phyloP scores from a whole-genome alignment of 345 rosid species.

The Dimocarpus longan region DNA sequence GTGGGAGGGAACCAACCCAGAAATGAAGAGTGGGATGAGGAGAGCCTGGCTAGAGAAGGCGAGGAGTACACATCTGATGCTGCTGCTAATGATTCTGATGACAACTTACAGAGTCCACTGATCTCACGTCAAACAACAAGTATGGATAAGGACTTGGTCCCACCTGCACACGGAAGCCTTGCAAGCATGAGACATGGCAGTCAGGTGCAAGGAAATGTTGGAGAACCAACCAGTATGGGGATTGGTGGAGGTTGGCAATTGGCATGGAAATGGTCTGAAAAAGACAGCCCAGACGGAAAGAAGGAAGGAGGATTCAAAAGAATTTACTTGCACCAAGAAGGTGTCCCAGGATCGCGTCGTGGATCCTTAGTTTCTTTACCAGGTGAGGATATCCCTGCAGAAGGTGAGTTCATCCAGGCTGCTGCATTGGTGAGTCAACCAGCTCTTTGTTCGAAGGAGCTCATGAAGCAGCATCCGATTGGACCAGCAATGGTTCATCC shows the following conservation, averaged over 20 bases:
- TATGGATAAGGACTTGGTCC: constrained; percentile 64
- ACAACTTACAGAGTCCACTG: constrained; percentile 79
- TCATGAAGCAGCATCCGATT: constrained; percentile 52
- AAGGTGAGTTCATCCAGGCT: constrained; percentile 66
- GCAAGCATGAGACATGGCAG: constrained; percentile 64
- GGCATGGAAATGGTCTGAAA: constrained; percentile 95
- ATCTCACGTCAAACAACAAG: constrained; percentile 91
- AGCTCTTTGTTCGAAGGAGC: constrained; percentile 77
- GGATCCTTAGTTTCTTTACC: constrained; percentile 72
- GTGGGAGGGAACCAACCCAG: constrained; percentile 77
- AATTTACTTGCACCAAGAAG: constrained; percentile 81
- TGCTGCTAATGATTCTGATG: constrained; percentile 65
- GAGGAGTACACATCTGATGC: constrained; percentile 76
- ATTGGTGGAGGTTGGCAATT: constrained; percentile 99
- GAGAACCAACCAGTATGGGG: constrained; percentile 56
- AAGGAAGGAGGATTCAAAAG: constrained; percentile 86
- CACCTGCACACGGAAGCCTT: constrained; percentile 52
- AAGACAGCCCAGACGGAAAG: constrained; percentile 66
- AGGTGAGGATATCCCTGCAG: constrained; percentile 58
- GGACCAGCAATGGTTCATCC: constrained; percentile 98
- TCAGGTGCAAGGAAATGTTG: constrained; percentile 55
- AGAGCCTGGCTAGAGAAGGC: constrained; percentile 66
- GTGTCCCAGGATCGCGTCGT: constrained; percentile 58
- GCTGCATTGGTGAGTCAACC: constrained; percentile 93
- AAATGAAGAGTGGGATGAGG: constrained; percentile 89